Evolutionary conservation across 495 filamentous ascomycete genomes (phyloP), one percentile per base, ranked within the genome.

Genomic region (Cryomyces minteri): DNA sequence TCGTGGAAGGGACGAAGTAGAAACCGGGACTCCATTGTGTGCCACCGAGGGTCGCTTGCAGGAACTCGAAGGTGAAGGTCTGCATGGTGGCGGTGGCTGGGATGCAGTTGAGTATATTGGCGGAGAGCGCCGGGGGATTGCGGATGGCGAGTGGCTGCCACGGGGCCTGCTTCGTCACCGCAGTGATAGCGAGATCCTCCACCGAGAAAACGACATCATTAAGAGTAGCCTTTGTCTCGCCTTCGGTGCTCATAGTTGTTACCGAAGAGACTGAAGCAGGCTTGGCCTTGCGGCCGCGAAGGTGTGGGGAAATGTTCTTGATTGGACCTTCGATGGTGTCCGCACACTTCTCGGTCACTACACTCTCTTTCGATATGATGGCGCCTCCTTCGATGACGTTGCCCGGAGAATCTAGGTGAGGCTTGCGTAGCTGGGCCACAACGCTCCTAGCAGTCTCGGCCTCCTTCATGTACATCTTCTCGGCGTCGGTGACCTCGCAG

Each of bases 21-120:
- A 60, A 48, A 9, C 58, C 54, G 0, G 59, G 59, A 12, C 52
- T 54, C 51, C 54, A 61, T 7, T 49, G 36, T 9, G 38, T 43
- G 34, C 59, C 61, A 39, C 52, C 49, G 43, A 64, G 48, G 11
- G 40, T 33, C 14, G 49, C 33, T 11, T 33, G 39, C 33, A 64
- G 52, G 49, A 62, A 60, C 28, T 60, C 58, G 29, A 46, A 48
- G 36, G 42, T 51, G 56, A 62, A 64, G 43, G 51, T 49, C 37
- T 47, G 31, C 29, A 36, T 36, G 18, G 18, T 25, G 18, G 18
- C 18, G 18, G 18, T 25, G 2, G 18, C 18, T 25, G 18, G 18
- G 18, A 25, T 25, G 18, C 1, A 25, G 18, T 2, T 25, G 18
- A 25, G 18, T 38, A 39, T 33, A 18, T 31, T 32, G 5, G 6